A percentile compares a stretch with the other conserved stretches of the same genome.
Conservation (phyloP, 495 filamentous ascomycete species). For the Aspergillus kassunensis region DNA sequence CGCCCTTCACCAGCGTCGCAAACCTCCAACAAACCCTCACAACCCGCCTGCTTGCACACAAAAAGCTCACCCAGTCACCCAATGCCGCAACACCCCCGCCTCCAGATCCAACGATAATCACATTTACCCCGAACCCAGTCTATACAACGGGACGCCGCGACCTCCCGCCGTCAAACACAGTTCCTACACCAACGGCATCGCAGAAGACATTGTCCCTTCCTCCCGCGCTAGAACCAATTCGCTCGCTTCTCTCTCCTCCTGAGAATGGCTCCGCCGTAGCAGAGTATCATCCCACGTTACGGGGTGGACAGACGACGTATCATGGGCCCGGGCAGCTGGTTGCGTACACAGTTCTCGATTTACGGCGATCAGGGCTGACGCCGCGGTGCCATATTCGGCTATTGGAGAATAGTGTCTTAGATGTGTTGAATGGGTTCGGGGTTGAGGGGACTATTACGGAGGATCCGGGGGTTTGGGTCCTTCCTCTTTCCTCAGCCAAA, state of each 20-base stretch:
- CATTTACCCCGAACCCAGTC: constrained; percentile 77
- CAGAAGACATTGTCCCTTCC: constrained; percentile 35
- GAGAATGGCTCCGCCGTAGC: constrained; percentile 39
- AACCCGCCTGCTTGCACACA: constrained; percentile 41
- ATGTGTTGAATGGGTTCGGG: constrained; percentile 50
- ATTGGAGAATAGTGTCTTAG: constrained; percentile 72
- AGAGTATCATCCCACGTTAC: constrained; percentile 62
- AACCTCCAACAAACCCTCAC: constrained; percentile 48
- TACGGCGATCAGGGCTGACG: constrained; percentile 51
- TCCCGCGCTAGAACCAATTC: constrained; percentile 35
- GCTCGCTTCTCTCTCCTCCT: constrained; percentile 32
- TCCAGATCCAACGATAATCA: constrained; percentile 68
- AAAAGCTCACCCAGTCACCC: constrained; percentile 26
- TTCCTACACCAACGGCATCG: constrained; percentile 20
- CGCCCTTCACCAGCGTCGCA: constrained; percentile 46
- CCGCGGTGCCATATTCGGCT: constrained; percentile 66
- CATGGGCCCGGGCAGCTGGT: constrained; percentile 93
- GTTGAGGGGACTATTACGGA: constrained; percentile 58
- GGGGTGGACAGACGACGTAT: constrained; percentile 91
- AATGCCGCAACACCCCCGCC: constrained; percentile 33
- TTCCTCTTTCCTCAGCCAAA: not conserved
- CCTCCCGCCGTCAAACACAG: constrained; percentile 49
- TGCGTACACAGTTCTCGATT: constrained; percentile 80
- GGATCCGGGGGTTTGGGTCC: constrained; percentile 85
- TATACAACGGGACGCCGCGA: constrained; percentile 92